phyloP scores from a whole-genome alignment of 805 yeast species.

The Priceomyces carsonii region DNA sequence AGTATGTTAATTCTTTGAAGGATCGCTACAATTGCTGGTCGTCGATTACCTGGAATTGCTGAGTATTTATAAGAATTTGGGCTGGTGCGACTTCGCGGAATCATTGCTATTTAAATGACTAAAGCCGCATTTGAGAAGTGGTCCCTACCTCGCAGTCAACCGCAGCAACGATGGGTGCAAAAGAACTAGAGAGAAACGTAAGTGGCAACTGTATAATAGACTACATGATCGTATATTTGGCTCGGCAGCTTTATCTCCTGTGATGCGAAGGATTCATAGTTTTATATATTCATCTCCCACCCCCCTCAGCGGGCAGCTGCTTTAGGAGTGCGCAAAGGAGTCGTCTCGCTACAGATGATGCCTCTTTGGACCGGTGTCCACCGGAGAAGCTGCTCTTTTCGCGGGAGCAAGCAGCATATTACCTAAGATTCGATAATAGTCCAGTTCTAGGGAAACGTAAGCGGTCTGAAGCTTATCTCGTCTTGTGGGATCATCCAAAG shows the following conservation, averaged over 20 bases:
- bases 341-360: no score
- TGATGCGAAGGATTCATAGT: no score
- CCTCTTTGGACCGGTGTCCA: conserved; percentile 1
- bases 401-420: conserved; percentile 7
- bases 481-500: conserved; percentile 62
- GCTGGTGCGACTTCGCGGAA: conserved; percentile 2
- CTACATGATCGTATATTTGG: no score
- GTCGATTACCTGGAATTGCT: neutral
- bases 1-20: neutral
- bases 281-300: no score
- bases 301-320: no score
- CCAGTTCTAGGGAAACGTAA: conserved; percentile 65
- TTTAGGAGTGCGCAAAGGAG: no score
- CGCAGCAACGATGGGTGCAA: no score
- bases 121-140: conserved; percentile 1
- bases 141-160: conserved; percentile 1
- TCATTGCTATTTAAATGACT: conserved; percentile 8
- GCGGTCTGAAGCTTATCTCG: conserved; percentile 77
- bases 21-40: conserved; percentile 1
- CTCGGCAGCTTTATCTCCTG: no score
- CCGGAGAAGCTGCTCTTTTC: neutral
- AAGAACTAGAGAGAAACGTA: no score
- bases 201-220: no score
- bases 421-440: conserved; percentile 62
- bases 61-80: conserved; percentile 1